Percentiles rank a stretch among this genome's conserved stretches.
These are phyloP conservation scores for Medicago lupulina DNA, from an alignment of 306 rosid species.

Conservation along the genomic window DNA sequence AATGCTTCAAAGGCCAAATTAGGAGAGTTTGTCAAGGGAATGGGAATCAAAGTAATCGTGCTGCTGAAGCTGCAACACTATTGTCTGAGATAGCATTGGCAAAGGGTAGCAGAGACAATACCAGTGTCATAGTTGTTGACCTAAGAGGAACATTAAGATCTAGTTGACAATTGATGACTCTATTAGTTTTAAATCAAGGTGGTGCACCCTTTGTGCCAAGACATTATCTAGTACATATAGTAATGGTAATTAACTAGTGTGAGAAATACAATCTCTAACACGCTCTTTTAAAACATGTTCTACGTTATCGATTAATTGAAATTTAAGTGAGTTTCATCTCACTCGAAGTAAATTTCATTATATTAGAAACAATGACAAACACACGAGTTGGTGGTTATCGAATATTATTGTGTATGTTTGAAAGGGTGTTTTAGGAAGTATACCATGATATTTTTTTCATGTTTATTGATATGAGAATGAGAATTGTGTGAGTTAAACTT, in stretches of 20 bases:
- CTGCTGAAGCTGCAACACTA: conserved; percentile 70
- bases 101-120: conserved; percentile 84
- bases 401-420: background rate
- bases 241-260: background rate
- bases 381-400: background rate
- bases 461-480: background rate
- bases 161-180: conserved; percentile 3
- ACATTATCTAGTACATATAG: background rate
- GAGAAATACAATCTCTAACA: background rate
- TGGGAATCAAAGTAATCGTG: conserved; percentile 43
- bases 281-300: background rate
- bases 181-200: background rate
- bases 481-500: background rate
- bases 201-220: background rate
- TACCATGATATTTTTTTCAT: background rate
- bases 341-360: background rate
- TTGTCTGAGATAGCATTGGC: conserved; percentile 77
- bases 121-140: conserved; percentile 79
- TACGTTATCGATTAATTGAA: background rate
- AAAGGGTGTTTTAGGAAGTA: background rate
- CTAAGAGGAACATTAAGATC: conserved; percentile 52
- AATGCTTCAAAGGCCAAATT: conserved; percentile 54
- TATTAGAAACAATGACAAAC: background rate
- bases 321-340: background rate
- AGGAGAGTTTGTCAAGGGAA: conserved; percentile 38